Conservation (phyloP, 768 basidiomycete genomes). For the Polyporus arcularius region DNA sequence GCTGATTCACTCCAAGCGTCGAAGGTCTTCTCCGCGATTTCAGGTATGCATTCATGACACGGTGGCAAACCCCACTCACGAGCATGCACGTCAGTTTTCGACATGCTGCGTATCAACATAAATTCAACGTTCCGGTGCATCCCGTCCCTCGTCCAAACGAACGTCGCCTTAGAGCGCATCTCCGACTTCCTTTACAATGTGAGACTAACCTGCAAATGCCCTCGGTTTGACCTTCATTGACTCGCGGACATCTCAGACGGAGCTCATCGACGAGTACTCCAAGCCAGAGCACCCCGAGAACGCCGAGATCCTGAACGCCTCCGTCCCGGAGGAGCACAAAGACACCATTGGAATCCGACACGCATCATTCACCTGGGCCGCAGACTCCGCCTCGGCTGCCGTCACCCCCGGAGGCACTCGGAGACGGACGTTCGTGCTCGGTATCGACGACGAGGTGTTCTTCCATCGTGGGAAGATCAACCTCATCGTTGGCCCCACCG, state of each 20-base stretch:
- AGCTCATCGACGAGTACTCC: conserved; percentile 21
- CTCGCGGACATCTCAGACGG: conserved; percentile 13
- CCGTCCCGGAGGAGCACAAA: conserved; percentile 2
- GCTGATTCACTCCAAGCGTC: conserved; percentile 7
- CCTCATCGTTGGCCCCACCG: conserved; percentile 35
- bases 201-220: conserved; percentile 21
- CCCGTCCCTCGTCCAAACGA: conserved; percentile 19
- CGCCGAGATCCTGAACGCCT: not conserved
- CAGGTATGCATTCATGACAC: not conserved
- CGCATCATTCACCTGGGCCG: conserved; percentile 22
- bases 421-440: conserved; percentile 24
- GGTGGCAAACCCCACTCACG: no score
- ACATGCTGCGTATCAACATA: conserved; percentile 15
- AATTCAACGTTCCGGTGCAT: not conserved
- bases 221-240: not conserved
- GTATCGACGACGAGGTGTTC: conserved; percentile 28
- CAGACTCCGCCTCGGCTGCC: not conserved
- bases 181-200: conserved; percentile 36
- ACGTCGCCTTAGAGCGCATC: conserved; percentile 43
- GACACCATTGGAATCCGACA: conserved; percentile 18
- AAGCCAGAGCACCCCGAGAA: not conserved
- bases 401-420: conserved; percentile 6
- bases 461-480: conserved; percentile 32
- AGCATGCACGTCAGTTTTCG: conserved; percentile 5
- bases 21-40: conserved; percentile 19